A percentile compares a stretch with the other conserved stretches of the same genome.
These are phyloP conservation scores for Sugiyamaella mastotermitis DNA, from an alignment of 805 yeast species.

Conservation along the genomic window DNA sequence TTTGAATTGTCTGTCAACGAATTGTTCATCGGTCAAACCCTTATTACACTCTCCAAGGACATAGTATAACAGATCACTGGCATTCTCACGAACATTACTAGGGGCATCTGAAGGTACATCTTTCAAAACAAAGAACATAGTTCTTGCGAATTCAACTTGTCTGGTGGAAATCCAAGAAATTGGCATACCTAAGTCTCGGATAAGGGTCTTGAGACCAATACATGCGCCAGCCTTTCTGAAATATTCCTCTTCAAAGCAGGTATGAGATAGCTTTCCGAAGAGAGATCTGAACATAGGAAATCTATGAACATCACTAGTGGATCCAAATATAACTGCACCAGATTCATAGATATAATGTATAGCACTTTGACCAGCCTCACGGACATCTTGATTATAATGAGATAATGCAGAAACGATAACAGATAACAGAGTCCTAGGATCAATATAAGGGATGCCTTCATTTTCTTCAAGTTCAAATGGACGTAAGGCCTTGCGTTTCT, in stretches of 20 bases:
- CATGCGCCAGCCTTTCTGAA: slow-evolving; percentile 86
- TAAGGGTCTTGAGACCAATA: slow-evolving; percentile 68
- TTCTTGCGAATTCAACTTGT: slow-evolving; percentile 78
- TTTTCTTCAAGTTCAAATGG: slow-evolving; percentile 70
- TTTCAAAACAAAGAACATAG: slow-evolving; percentile 81
- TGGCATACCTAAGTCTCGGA: slow-evolving; percentile 63
- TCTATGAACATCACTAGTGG: slow-evolving; percentile 54
- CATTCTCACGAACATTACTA: slow-evolving; percentile 62
- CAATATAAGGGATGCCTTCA: slow-evolving; percentile 68
- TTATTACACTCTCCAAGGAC: slow-evolving; percentile 62
- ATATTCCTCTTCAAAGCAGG: slow-evolving; percentile 85
- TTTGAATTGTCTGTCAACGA: slow-evolving; percentile 67
- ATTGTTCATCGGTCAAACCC: slow-evolving; percentile 54
- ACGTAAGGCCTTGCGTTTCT: slow-evolving; percentile 57
- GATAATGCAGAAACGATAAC: slow-evolving; percentile 78
- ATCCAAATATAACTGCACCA: slow-evolving; percentile 62
- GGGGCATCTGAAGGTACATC: slow-evolving; percentile 91
- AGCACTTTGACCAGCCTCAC: slow-evolving; percentile 64
- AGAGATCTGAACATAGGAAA: slow-evolving; percentile 72
- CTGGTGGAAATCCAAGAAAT: slow-evolving; percentile 66
- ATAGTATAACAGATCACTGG: slow-evolving; percentile 59
- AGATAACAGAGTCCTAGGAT: slow-evolving; percentile 62
- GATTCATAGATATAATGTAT: slow-evolving; percentile 56
- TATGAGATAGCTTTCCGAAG: slow-evolving; percentile 79
- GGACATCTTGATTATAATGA: slow-evolving; percentile 63